Evolutionary conservation across 768 basidiomycete species (phyloP).

Genomic region (Mycena leptocephala): DNA sequence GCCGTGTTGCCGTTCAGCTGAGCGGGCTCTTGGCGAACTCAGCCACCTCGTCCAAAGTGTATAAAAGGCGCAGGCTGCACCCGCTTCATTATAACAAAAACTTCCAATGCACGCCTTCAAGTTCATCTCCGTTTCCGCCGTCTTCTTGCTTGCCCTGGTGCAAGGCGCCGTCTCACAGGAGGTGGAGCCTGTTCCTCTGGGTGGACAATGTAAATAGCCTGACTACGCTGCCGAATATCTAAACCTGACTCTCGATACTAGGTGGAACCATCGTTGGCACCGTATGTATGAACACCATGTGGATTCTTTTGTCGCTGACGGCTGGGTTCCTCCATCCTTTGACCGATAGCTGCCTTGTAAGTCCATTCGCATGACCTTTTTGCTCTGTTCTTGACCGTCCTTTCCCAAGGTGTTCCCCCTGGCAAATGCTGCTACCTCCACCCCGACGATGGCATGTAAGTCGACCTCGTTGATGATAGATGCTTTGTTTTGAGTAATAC

Average conservation of each 20-base stretch:
- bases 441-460: conserved; percentile 25
- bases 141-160: conserved; percentile 9
- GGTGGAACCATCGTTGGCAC: conserved; percentile 26
- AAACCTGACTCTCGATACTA: neutral
- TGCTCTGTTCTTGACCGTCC: neutral
- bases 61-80: neutral
- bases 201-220: conserved; percentile 7
- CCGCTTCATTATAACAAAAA: neutral
- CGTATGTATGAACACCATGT: neutral
- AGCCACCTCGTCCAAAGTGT: neutral
- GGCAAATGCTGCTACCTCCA: conserved; percentile 23
- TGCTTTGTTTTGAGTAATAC: neutral
- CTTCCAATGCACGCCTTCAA: conserved; percentile 22
- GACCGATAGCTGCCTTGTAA: conserved; percentile 5
- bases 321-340: neutral
- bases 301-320: neutral
- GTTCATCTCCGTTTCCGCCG: neutral
- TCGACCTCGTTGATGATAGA: neutral
- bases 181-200: conserved; percentile 9
- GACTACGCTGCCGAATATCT: neutral
- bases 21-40: neutral
- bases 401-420: neutral
- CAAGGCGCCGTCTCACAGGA: conserved; percentile 13
- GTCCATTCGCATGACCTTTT: neutral
- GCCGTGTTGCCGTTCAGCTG: neutral